Evolutionary conservation across 2,329 filamentous ascomycete genomes (phyloP), one percentile per base, ranked within the genome.

Genomic region (Fusarium pilosicola): DNA sequence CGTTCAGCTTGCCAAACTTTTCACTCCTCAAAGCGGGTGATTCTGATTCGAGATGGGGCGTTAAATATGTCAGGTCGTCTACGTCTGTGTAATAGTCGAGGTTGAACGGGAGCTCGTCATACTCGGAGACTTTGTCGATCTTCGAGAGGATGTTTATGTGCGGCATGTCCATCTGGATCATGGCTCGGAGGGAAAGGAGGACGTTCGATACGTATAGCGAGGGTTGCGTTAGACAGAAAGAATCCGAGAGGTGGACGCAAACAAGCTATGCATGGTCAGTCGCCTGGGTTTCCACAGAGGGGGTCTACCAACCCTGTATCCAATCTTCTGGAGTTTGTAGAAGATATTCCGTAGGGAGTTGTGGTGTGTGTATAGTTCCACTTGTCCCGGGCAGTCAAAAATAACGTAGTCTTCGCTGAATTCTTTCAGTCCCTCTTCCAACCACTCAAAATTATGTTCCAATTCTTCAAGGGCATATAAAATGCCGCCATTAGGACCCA

Each of bases 61-160:
- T 88, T 18, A 99, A 87, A 76, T 97, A 94, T 28, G 90, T 90
- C 8, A 99, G 88, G 78, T 98, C 95, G 82, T 99, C 95, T 13
- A 98, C 96, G 82, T 99, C 96, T 70, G 96, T 98, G 82, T 98
- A 99, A 83, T 92, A 99, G 74, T 98, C 95, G 68, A 99, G 91
- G 78, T 97, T 97, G 86, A 99, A 98, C 0, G 95, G 94, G 1
- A 99, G 87, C 32, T 94, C 90, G 52, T 94, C 92, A 79, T 97
- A 98, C 59, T 92, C 90, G 41, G 91, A 86, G 61, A 99, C 87
- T 80, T 98, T 98, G 84, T 99, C 96, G 84, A 99, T 97, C 84
- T 99, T 99, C 65, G 95, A 98, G 32, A 99, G 89, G 71, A 99
- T 94, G 79, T 99, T 99, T 75, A 99, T 87, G 80, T 98, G 94